Percentiles rank a stretch among this genome's conserved stretches.
phyloP scores from a whole-genome alignment of 441 rosid species.

The Biscutella laevigata region DNA sequence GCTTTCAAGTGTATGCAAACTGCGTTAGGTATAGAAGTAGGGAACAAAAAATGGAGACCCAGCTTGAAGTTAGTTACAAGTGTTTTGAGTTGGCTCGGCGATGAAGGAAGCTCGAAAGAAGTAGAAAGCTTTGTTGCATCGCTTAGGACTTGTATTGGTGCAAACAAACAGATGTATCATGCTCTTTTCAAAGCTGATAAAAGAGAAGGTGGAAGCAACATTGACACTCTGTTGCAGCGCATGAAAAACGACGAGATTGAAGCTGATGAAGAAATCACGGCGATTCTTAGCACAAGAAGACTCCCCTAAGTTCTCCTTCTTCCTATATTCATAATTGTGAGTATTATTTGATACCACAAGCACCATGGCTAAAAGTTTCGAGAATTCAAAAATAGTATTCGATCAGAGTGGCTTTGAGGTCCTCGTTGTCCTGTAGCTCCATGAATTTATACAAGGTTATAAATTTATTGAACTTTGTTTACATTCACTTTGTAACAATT shows the following conservation, averaged over 20 bases:
- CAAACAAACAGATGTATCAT: conserved; percentile 42
- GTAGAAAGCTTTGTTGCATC: conserved; percentile 40
- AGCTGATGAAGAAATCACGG: conserved; percentile 37
- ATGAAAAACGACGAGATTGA: conserved; percentile 46
- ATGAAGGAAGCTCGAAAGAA: conserved; percentile 40
- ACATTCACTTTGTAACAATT: conserved; percentile 13
- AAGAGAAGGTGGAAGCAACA: conserved; percentile 38
- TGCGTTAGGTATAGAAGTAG: conserved; percentile 28
- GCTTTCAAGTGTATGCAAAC: conserved; percentile 46
- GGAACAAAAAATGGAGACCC: conserved; percentile 53
- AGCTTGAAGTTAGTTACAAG: conserved; percentile 33
- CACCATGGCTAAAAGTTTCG: too few species aligned
- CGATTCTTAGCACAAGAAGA: conserved; percentile 23
- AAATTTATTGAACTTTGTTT: conserved; percentile 7
- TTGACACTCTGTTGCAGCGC: conserved; percentile 30
- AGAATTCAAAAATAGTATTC: too few species aligned
- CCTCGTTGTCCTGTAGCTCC: too few species aligned
- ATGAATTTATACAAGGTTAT: too few species aligned
- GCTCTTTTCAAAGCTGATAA: conserved; percentile 43
- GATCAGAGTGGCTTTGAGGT: too few species aligned
- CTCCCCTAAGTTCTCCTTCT: background rate
- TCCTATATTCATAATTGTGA: background rate
- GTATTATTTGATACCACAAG: background rate
- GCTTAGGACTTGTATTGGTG: conserved; percentile 29
- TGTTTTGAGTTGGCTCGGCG: conserved; percentile 51